phyloP scores from a whole-genome alignment of 1,139 yeast genomes.

The Pichia sp. region DNA sequence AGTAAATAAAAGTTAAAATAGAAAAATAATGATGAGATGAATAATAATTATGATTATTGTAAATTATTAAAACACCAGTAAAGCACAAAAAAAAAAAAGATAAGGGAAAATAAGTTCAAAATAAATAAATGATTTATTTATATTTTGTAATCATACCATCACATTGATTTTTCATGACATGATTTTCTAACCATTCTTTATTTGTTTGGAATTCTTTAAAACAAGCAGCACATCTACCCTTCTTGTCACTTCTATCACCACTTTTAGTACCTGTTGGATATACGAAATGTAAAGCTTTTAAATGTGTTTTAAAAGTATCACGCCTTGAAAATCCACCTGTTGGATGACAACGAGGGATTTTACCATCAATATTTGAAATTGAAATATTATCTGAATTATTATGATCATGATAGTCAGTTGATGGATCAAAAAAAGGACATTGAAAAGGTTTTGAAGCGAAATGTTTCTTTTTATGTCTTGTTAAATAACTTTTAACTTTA shows the following conservation, averaged over 20 bases:
- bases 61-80: too few species aligned
- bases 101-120: too few species aligned
- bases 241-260: conserved; percentile 35
- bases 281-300: conserved; percentile 51
- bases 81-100: too few species aligned
- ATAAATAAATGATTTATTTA: conserved; percentile 15
- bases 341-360: conserved; percentile 42
- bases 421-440: conserved; percentile 39
- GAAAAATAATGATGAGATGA: too few species aligned
- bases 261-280: conserved; percentile 55
- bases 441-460: conserved; percentile 43
- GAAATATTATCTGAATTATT: conserved; percentile 2
- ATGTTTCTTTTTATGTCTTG: conserved; percentile 52
- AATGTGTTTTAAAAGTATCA: conserved; percentile 53
- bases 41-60: too few species aligned
- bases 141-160: conserved; percentile 34
- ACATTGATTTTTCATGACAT: conserved; percentile 44
- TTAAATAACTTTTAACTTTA: conserved; percentile 51
- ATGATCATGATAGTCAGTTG: conserved; percentile 28
- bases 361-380: conserved; percentile 27
- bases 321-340: conserved; percentile 55
- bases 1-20: too few species aligned
- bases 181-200: conserved; percentile 44
- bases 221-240: conserved; percentile 56
- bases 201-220: conserved; percentile 44